A percentile compares a stretch with the other conserved stretches of the same genome.
These are phyloP conservation scores for Mortierella sp. DNA, from an alignment of 371 early-diverging fungal species.

Conservation along the genomic window DNA sequence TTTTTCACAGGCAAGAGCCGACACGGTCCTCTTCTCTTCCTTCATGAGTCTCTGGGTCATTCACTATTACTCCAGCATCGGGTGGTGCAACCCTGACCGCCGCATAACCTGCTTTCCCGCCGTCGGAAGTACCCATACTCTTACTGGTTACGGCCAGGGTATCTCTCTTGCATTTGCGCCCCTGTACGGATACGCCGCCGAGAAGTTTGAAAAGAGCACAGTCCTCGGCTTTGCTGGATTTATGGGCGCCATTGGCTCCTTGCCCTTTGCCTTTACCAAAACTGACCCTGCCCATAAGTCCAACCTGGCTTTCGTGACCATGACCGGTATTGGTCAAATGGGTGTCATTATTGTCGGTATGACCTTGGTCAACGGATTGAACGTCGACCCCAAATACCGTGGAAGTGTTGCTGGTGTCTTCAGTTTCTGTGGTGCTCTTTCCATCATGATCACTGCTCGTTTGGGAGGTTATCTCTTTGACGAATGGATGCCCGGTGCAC, in stretches of 20 bases:
- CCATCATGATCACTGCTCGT: conserved; percentile 66
- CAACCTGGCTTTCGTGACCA: conserved; percentile 65
- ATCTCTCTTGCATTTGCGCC: conserved; percentile 80
- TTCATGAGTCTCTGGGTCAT: conserved; percentile 85
- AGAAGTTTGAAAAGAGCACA: conserved; percentile 64
- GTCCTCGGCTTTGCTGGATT: conserved; percentile 68
- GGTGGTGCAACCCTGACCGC: conserved; percentile 59
- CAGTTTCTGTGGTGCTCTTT: conserved; percentile 77
- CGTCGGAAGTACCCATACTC: conserved; percentile 66
- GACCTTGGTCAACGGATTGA: conserved; percentile 71
- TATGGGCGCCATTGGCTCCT: conserved; percentile 71
- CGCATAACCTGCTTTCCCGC: conserved; percentile 60
- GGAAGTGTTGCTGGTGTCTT: conserved; percentile 82
- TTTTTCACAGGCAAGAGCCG: conserved; percentile 73
- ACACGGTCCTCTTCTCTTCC: conserved; percentile 80
- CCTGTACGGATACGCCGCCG: conserved; percentile 68
- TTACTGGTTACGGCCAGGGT: conserved; percentile 81
- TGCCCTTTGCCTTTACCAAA: conserved; percentile 69
- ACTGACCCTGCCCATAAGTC: conserved; percentile 67
- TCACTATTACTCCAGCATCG: conserved; percentile 69
- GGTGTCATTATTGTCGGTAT: conserved; percentile 84
- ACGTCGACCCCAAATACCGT: conserved; percentile 66
- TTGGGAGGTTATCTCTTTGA: conserved; percentile 66
- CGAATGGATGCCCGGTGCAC: conserved; percentile 61
- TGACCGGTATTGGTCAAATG: conserved; percentile 82